These are phyloP conservation scores for Cryptococcus sp. DNA, from an alignment of 1,284 basidiomycete genomes.

Conservation along the genomic window DNA sequence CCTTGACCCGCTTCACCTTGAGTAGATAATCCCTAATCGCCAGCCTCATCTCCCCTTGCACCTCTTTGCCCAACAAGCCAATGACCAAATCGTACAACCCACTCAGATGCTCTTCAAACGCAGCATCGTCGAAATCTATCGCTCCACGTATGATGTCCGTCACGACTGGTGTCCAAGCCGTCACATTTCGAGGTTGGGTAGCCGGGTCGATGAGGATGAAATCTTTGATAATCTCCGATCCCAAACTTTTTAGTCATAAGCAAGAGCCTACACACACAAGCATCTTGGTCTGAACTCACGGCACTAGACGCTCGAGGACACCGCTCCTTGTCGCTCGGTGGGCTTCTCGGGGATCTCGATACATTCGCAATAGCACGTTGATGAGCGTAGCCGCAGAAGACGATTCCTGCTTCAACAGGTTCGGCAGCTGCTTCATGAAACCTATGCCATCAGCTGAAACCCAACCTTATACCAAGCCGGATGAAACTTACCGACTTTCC, in stretches of 20 bases:
- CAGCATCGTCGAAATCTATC: conserved; percentile 75
- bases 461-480: conserved; percentile 1
- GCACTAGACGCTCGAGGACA: conserved; percentile 81
- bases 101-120: conserved; percentile 79
- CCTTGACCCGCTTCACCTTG: conserved; percentile 37
- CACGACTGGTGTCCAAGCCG: conserved; percentile 96
- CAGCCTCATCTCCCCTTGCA: conserved; percentile 71
- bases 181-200: conserved; percentile 89
- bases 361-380: conserved; percentile 87
- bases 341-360: conserved; percentile 79
- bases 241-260: conserved; percentile 61
- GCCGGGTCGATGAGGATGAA: conserved; percentile 86
- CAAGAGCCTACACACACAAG: conserved; percentile 1
- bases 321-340: conserved; percentile 75
- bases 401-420: conserved; percentile 96
- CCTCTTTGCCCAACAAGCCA: conserved; percentile 71
- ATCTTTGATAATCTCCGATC: conserved; percentile 83
- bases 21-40: conserved; percentile 70
- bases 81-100: conserved; percentile 81
- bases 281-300: conserved; percentile 56
- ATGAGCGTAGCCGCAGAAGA: conserved; percentile 93
- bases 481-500: conserved; percentile 90
- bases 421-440: conserved; percentile 99
- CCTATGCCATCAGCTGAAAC: conserved; percentile 53
- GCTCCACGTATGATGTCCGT: conserved; percentile 89